These are phyloP conservation scores for Ceriops zippeliana DNA, from an alignment of 345 rosid genomes.

Conservation along the genomic window DNA sequence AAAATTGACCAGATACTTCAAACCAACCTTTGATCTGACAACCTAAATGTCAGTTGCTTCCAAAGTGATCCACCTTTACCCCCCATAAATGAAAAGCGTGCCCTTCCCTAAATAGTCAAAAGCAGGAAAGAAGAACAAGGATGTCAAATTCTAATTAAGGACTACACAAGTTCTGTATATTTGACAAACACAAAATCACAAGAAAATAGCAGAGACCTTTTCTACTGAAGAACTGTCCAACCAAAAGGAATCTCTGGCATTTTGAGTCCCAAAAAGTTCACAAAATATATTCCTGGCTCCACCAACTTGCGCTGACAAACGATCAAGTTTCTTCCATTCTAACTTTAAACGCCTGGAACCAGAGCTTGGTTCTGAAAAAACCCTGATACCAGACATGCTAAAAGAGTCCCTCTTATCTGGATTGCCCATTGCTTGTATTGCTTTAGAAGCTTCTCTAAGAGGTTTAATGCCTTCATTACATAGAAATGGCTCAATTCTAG, in stretches of 20 bases:
- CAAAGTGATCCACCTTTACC: conserved; percentile 93
- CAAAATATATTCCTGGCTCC: conserved; percentile 73
- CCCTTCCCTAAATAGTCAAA: conserved; percentile 56
- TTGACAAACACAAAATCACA: neutral
- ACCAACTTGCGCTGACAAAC: conserved; percentile 56
- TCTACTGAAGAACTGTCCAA: conserved; percentile 91
- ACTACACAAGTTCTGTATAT: neutral
- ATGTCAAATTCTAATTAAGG: neutral
- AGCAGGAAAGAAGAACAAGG: conserved; percentile 8
- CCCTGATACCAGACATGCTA: conserved; percentile 32
- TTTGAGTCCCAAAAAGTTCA: conserved; percentile 49
- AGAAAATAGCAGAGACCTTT: conserved; percentile 49
- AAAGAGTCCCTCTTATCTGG: conserved; percentile 28
- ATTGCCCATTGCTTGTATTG: conserved; percentile 22
- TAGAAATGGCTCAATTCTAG: conserved; percentile 28
- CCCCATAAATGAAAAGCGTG: conserved; percentile 93
- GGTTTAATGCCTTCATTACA: conserved; percentile 28
- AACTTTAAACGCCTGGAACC: conserved; percentile 47
- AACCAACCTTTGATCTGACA: conserved; percentile 68
- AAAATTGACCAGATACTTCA: neutral
- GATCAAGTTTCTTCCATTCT: conserved; percentile 74
- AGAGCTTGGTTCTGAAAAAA: conserved; percentile 24
- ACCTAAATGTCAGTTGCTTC: conserved; percentile 83
- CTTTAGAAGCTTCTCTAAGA: conserved; percentile 27
- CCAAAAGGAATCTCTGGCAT: conserved; percentile 82